Evolutionary conservation across 2,329 filamentous ascomycete species (phyloP), one percentile per base, ranked within the genome.

Genomic region (Neonectria ditissima): DNA sequence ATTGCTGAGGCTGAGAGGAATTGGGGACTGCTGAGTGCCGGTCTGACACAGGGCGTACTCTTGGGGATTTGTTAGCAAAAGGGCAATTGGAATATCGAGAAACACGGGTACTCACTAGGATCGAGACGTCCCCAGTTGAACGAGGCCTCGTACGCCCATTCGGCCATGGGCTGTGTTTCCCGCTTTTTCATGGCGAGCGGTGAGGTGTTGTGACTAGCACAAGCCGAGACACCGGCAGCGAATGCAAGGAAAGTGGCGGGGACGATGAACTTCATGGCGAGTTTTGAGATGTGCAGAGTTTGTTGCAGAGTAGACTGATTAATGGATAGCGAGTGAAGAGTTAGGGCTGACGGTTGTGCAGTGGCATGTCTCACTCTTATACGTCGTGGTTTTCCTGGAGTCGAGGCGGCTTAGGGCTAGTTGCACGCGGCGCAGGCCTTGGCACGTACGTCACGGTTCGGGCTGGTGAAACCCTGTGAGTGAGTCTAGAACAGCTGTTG

Each of bases 61-160:
- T 70, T 9, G 0, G n/a, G 10, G 14, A 18, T 0, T 5, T 1
- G 4, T 18, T 10, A 16, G 58, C 24, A 22, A 55, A 1, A 5
- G 1, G 3, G 8, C n/a, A 0, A 3, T 26, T 3, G 2, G 26
- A n/a, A 18, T 18, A 11, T 18, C 13, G 24, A 28, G 22, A 14
- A 30, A 9, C 10, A 4, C 13, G 26, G 16, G 9, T 16, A 48
- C 45, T 11, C 9, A 70, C 68, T 58, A 24, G 68, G 66, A 0
- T 59, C 64, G 24, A 70, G 32, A 1, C 66, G 66, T 2, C 68
- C 68, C 68, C 68, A 70, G 18, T 70, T 58, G 37, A 63, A 70
- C 0, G 68, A 69, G 0, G 59, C 59, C 2, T 70, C 66, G n/a
- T 70, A 70, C 1, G 66, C 65, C 68, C 68, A 70, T 7, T 70